phyloP scores from a whole-genome alignment of 2,329 filamentous ascomycete species.

The Stagonosporopsis cucurbitacearum region DNA sequence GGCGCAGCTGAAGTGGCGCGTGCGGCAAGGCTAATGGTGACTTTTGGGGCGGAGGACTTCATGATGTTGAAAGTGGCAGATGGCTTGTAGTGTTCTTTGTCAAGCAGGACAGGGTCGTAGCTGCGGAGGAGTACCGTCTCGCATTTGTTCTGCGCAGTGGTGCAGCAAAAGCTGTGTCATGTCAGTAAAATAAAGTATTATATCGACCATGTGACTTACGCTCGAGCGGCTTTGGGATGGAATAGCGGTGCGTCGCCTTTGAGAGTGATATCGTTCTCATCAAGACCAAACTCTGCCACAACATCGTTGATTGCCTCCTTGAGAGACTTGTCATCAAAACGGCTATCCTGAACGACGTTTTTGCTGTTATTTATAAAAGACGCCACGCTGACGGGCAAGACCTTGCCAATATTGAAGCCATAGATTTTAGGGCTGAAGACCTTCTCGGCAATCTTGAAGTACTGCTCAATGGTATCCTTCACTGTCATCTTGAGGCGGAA shows the following conservation, averaged over 20 bases:
- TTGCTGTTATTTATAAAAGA: slow-evolving; percentile 12
- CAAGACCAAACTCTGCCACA: background rate
- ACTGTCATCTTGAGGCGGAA: slow-evolving; percentile 5
- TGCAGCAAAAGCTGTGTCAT: slow-evolving; percentile 4
- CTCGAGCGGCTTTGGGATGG: background rate
- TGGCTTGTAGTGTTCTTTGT: slow-evolving; percentile 1
- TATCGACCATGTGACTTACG: background rate
- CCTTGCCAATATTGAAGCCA: slow-evolving; percentile 5
- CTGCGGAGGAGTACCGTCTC: slow-evolving; percentile 2
- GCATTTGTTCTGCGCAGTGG: slow-evolving; percentile 1
- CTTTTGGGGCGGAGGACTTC: background rate
- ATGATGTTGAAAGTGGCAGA: slow-evolving; percentile 1
- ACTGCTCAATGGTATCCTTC: background rate
- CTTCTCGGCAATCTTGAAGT: slow-evolving; percentile 4
- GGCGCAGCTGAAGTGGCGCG: slow-evolving; percentile 5
- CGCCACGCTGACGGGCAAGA: background rate
- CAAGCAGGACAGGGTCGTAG: background rate
- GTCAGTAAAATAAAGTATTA: background rate
- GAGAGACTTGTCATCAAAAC: slow-evolving; percentile 1
- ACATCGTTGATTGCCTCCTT: slow-evolving; percentile 6
- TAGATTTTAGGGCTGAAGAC: slow-evolving; percentile 10
- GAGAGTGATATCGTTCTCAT: background rate
- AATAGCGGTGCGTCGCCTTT: slow-evolving; percentile 5
- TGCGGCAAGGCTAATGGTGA: slow-evolving; percentile 6
- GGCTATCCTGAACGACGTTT: slow-evolving; percentile 4